Evolutionary conservation across 2,329 filamentous ascomycete genomes (phyloP).

Genomic region (Volutella citrinella): DNA sequence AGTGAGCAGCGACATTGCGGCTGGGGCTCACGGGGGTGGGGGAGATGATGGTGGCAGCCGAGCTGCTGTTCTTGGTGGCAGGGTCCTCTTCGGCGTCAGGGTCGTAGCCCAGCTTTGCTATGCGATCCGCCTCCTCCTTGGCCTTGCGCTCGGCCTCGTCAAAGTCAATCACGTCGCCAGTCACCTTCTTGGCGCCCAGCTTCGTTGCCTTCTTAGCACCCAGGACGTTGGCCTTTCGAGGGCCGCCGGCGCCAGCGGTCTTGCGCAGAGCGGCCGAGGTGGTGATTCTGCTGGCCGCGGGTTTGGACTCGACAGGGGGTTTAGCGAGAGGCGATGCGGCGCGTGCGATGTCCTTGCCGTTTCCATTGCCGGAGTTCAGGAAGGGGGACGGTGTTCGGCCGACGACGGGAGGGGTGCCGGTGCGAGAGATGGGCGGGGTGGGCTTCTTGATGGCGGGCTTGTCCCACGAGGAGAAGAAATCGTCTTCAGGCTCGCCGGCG

Average conservation of each 20-base stretch:
- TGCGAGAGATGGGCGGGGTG: conserved; percentile 88
- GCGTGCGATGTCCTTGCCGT: conserved; percentile 69
- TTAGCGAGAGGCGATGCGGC: conserved; percentile 79
- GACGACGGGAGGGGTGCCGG: conserved; percentile 77
- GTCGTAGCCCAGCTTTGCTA: conserved; percentile 93
- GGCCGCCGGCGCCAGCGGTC: conserved; percentile 57
- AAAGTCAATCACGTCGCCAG: conserved; percentile 81
- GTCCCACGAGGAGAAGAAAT: conserved; percentile 99
- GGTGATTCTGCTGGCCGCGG: conserved; percentile 68
- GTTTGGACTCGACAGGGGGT: conserved; percentile 51
- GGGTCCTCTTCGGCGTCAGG: conserved; percentile 76
- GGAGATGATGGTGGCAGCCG: conserved; percentile 62
- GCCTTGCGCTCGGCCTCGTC: conserved; percentile 97
- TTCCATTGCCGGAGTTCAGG: conserved; percentile 71
- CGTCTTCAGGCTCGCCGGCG: conserved; percentile 82
- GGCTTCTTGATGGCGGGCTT: conserved; percentile 96
- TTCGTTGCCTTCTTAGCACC: conserved; percentile 80
- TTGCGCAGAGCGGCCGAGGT: conserved; percentile 83
- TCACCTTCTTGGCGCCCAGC: conserved; percentile 90
- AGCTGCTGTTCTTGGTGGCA: conserved; percentile 40
- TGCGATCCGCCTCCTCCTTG: conserved; percentile 94
- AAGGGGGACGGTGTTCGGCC: conserved; percentile 88
- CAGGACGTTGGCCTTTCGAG: conserved; percentile 82
- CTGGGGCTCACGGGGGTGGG: conserved; percentile 73
- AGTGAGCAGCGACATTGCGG: conserved; percentile 54